Conservation (phyloP, 2,329 filamentous ascomycete genomes). For the Raffaelea arxii region DNA sequence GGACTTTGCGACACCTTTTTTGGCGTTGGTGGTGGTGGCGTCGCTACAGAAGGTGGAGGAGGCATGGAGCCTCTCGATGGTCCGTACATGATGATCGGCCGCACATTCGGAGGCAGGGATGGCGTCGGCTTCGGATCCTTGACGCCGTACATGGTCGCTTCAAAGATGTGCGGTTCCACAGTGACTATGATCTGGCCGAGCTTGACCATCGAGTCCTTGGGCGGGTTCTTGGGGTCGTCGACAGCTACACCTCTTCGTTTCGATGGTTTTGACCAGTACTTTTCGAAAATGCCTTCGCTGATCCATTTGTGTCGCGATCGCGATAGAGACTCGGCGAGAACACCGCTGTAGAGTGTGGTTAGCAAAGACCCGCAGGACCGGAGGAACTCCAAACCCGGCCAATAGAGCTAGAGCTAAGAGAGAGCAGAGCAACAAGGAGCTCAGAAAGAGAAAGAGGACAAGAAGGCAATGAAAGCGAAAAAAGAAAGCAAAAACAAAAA, state of each 20-base stretch:
- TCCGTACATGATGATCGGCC: slow-evolving; percentile 56
- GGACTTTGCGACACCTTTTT: slow-evolving; percentile 14
- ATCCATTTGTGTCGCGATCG: slow-evolving; percentile 68
- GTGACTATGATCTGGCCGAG: slow-evolving; percentile 65
- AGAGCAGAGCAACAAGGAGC: not conserved
- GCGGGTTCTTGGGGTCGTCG: slow-evolving; percentile 56
- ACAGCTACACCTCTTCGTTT: slow-evolving; percentile 57
- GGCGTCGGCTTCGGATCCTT: slow-evolving; percentile 50
- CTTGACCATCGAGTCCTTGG: slow-evolving; percentile 62
- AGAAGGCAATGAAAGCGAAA: not conserved
- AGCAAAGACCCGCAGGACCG: too few species aligned
- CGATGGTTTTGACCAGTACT: slow-evolving; percentile 65
- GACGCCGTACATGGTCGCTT: slow-evolving; percentile 63
- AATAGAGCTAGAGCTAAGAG: not conserved
- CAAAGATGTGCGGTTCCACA: slow-evolving; percentile 71
- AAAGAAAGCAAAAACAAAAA: not conserved
- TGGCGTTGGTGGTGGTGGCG: slow-evolving; percentile 28
- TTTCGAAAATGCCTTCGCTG: slow-evolving; percentile 62
- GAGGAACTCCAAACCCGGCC: not conserved
- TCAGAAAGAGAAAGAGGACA: not conserved
- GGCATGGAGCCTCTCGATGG: slow-evolving; percentile 55
- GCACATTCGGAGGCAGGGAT: slow-evolving; percentile 26
- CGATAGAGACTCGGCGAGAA: slow-evolving; percentile 62
- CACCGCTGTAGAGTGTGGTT: slow-evolving; percentile 44
- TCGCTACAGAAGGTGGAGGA: slow-evolving; percentile 18